Evolutionary conservation across 768 basidiomycete species (phyloP).

Genomic region (Termitomyces sp.): DNA sequence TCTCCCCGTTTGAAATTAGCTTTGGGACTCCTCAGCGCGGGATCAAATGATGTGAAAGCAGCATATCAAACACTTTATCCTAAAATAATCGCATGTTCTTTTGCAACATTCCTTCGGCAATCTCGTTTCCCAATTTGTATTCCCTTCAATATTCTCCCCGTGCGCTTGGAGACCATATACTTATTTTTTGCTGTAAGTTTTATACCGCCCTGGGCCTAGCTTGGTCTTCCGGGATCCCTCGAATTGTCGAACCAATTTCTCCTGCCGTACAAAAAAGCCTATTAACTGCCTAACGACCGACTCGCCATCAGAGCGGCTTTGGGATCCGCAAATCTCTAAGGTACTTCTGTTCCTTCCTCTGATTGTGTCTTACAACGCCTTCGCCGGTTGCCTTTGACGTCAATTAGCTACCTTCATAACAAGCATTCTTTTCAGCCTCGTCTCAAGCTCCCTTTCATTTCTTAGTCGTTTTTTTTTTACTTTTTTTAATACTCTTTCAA

Average conservation of each 20-base stretch:
- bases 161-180: not conserved
- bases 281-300: constrained; percentile 30
- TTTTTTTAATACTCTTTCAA: constrained; percentile 13
- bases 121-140: constrained; percentile 7
- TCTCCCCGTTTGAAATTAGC: constrained; percentile 5
- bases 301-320: constrained; percentile 30
- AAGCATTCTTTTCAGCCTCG: constrained; percentile 22
- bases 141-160: not conserved
- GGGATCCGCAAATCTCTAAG: constrained; percentile 37
- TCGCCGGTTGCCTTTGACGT: constrained; percentile 34
- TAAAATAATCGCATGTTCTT: constrained; percentile 9
- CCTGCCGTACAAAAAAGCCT: constrained; percentile 19
- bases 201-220: not conserved
- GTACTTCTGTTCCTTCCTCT: constrained; percentile 26
- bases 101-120: constrained; percentile 11
- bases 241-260: constrained; percentile 7
- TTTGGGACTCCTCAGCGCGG: constrained; percentile 5
- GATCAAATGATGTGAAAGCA: constrained; percentile 16
- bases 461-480: not conserved
- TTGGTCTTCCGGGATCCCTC: not conserved
- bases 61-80: constrained; percentile 14
- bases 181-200: not conserved
- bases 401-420: constrained; percentile 39
- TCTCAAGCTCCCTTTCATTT: constrained; percentile 28
- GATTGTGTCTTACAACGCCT: constrained; percentile 21